Percentiles rank a stretch among this genome's conserved stretches.
Conservation (phyloP, 2,329 filamentous ascomycete species). For the Aschersonia sp. region DNA sequence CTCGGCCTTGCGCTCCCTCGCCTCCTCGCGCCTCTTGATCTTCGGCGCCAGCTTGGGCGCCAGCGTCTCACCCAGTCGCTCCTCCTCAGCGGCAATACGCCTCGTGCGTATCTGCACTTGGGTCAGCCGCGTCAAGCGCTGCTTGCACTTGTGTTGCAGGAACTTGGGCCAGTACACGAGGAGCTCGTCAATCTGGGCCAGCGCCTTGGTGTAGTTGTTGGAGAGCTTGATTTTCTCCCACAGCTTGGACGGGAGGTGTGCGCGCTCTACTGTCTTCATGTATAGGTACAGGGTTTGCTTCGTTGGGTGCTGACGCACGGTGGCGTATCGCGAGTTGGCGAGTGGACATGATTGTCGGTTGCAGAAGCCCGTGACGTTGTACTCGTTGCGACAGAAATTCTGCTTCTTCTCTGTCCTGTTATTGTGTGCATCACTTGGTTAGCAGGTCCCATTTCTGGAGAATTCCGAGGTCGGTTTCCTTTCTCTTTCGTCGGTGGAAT, state of each 20-base stretch:
- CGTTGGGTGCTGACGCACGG: constrained; percentile 68
- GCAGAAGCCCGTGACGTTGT: constrained; percentile 74
- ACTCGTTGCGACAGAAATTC: constrained; percentile 92
- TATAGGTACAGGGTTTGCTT: constrained; percentile 84
- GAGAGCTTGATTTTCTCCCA: constrained; percentile 91
- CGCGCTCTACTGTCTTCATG: constrained; percentile 88
- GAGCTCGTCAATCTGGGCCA: constrained; percentile 73
- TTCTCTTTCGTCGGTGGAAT: too few relatives aligned
- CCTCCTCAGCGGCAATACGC: constrained; percentile 76
- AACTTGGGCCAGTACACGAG: constrained; percentile 95
- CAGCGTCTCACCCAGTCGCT: constrained; percentile 72
- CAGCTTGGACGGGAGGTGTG: constrained; percentile 76
- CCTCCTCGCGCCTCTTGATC: constrained; percentile 61
- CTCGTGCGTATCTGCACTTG: constrained; percentile 78
- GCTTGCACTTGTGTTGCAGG: constrained; percentile 88
- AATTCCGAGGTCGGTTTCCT: not conserved
- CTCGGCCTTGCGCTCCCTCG: constrained; percentile 63
- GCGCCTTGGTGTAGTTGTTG: constrained; percentile 78
- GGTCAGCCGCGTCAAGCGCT: constrained; percentile 79
- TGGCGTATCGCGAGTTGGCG: constrained; percentile 86
- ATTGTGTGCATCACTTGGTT: not conserved
- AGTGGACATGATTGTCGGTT: constrained; percentile 81
- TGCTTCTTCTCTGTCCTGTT: constrained; percentile 66
- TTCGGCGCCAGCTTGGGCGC: constrained; percentile 88
- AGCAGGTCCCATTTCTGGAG: too few relatives aligned